phyloP scores from a whole-genome alignment of 2,329 filamentous ascomycete species.

The Scedosporium dehoogii region DNA sequence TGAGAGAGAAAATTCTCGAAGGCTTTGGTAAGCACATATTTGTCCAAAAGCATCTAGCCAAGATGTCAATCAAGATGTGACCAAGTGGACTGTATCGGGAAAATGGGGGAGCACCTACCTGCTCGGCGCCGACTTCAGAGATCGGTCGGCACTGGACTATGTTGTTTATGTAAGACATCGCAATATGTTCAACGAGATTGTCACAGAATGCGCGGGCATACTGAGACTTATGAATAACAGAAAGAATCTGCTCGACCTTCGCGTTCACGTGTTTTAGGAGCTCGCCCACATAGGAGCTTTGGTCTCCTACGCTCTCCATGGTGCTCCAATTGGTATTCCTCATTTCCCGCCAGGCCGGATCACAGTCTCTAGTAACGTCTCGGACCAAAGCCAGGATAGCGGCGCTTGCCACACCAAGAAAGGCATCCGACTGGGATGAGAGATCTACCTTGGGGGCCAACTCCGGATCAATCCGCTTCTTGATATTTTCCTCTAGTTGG shows the following conservation, averaged over 20 bases:
- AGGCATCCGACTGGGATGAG: slow-evolving; percentile 86
- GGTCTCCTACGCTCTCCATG: slow-evolving; percentile 86
- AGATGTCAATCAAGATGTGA: slow-evolving; percentile 14
- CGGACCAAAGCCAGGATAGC: slow-evolving; percentile 77
- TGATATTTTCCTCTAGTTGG: slow-evolving; percentile 91
- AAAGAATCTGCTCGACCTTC: slow-evolving; percentile 64
- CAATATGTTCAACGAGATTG: slow-evolving; percentile 83
- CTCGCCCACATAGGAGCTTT: slow-evolving; percentile 84
- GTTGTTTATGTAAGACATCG: slow-evolving; percentile 68
- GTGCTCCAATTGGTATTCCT: slow-evolving; percentile 90
- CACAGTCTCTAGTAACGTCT: slow-evolving; percentile 71
- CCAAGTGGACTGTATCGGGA: neutral
- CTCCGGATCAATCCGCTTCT: slow-evolving; percentile 75
- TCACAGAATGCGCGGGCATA: slow-evolving; percentile 93
- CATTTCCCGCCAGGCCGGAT: slow-evolving; percentile 93
- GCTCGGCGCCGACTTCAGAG: slow-evolving; percentile 88
- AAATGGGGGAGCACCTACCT: slow-evolving; percentile 38
- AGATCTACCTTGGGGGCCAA: slow-evolving; percentile 70
- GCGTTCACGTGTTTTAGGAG: slow-evolving; percentile 64
- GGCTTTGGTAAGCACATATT: slow-evolving; percentile 77
- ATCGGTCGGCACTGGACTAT: slow-evolving; percentile 86
- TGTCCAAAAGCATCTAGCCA: slow-evolving; percentile 80
- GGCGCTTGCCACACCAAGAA: slow-evolving; percentile 87
- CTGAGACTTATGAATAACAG: slow-evolving; percentile 75
- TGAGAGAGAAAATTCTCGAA: slow-evolving; percentile 61